Conservation (phyloP, 192 early-diverging fungal species). For the Dissophora globulifera region DNA sequence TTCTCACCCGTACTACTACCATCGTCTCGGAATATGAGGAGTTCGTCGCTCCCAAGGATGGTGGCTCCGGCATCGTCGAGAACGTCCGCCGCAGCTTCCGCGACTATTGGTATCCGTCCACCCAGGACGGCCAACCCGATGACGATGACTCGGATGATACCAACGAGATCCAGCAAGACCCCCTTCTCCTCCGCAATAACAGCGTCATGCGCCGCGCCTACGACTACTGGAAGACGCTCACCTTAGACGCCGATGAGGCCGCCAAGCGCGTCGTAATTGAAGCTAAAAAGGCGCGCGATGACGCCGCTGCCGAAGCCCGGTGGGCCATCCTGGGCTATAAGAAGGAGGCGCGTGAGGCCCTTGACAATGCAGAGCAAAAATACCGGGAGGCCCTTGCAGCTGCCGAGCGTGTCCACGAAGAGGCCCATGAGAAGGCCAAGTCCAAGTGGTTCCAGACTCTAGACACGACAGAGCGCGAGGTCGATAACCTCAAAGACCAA, state of each 20-base stretch:
- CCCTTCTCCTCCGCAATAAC: conserved; percentile 18
- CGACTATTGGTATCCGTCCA: conserved; percentile 39
- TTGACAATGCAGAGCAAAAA: conserved; percentile 33
- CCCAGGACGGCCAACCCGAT: conserved; percentile 9
- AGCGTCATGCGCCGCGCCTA: conserved; percentile 37
- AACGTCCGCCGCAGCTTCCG: conserved; percentile 28
- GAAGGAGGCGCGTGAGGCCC: conserved; percentile 36
- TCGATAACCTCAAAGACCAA: conserved; percentile 31
- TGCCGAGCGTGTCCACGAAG: conserved; percentile 38
- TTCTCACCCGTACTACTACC: conserved; percentile 41
- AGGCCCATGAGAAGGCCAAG: conserved; percentile 44
- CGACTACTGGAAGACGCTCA: conserved; percentile 49
- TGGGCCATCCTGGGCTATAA: conserved; percentile 43
- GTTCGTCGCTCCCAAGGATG: conserved; percentile 20
- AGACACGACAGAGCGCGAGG: conserved; percentile 46
- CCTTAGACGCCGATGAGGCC: conserved; percentile 31
- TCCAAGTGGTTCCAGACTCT: conserved; percentile 43
- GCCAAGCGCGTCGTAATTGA: conserved; percentile 34
- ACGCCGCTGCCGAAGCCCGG: conserved; percentile 32
- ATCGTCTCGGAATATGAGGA: conserved; percentile 48
- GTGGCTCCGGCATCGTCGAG: conserved; percentile 22
- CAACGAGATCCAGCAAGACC: conserved; percentile 12
- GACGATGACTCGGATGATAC: conserved; percentile 10
- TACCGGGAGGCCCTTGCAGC: conserved; percentile 32
- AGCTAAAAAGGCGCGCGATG: conserved; percentile 36